Evolutionary conservation across 306 rosid genomes (phyloP).

Genomic region (Gillenia trifoliata): DNA sequence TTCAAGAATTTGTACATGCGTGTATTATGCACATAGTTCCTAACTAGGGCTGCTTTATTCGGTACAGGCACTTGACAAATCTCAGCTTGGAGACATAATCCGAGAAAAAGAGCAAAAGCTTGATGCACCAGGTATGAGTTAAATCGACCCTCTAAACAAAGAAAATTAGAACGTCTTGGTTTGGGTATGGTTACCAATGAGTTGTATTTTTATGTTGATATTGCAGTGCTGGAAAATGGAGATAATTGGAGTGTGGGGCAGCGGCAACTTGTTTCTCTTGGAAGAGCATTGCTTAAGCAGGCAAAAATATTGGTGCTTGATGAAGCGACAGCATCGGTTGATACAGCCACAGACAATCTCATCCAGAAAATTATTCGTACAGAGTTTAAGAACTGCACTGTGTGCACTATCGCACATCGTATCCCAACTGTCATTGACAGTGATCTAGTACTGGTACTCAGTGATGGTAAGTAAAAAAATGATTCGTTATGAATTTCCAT

Average conservation of each 20-base stretch:
- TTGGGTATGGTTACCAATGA: not conserved
- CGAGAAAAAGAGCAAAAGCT: conserved; percentile 66
- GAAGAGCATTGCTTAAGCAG: conserved; percentile 92
- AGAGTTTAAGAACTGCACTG: conserved; percentile 82
- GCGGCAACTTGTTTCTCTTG: conserved; percentile 90
- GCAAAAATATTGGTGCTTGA: conserved; percentile 92
- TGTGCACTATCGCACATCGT: conserved; percentile 89
- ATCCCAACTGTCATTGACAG: conserved; percentile 95
- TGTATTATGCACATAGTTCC: not conserved
- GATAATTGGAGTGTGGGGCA: conserved; percentile 99
- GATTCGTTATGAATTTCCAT: not conserved
- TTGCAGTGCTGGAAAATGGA: conserved; percentile 96
- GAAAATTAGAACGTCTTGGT: not conserved
- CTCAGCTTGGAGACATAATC: conserved; percentile 76
- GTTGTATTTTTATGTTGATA: conserved; percentile 18
- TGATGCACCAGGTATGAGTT: conserved; percentile 64
- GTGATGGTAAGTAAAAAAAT: conserved; percentile 63
- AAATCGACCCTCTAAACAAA: not conserved
- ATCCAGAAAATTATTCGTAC: conserved; percentile 81
- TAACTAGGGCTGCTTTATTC: conserved; percentile 5
- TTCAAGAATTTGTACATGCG: not conserved
- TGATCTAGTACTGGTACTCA: conserved; percentile 76
- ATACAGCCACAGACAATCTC: conserved; percentile 83
- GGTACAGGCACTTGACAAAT: conserved; percentile 76
- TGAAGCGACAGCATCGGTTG: conserved; percentile 99